Conservation (phyloP, 257 asterid genomes). For the Jacaranda copaia region DNA sequence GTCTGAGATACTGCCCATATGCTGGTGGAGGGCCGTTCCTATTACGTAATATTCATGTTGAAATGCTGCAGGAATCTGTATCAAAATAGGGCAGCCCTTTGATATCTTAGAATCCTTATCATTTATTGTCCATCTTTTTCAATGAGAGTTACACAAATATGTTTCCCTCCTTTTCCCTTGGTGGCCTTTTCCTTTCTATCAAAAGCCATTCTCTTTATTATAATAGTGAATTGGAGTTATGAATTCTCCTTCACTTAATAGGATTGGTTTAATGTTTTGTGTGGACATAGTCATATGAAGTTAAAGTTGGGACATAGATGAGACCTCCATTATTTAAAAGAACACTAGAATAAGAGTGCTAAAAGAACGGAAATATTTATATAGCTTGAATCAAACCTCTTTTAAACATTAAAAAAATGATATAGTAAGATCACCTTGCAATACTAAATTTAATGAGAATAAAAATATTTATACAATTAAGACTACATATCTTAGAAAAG, state of each 20-base stretch:
- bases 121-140: constrained; percentile 26
- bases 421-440: background rate
- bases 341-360: background rate
- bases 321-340: background rate
- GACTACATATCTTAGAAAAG: too few species aligned
- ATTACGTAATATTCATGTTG: constrained; percentile 38
- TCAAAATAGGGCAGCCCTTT: constrained; percentile 33
- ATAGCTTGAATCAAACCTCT: background rate
- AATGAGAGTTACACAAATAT: constrained; percentile 14
- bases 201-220: background rate
- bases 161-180: background rate
- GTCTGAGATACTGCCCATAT: constrained; percentile 39
- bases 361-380: background rate
- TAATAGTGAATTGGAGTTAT: background rate
- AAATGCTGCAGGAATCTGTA: constrained; percentile 45
- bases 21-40: constrained; percentile 47
- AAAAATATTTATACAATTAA: too few species aligned
- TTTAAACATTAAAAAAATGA: constrained; percentile 3
- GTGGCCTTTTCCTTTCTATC: background rate
- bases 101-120: constrained; percentile 56
- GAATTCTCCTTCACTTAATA: background rate
- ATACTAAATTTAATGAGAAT: too few species aligned
- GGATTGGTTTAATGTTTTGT: background rate
- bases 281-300: background rate
- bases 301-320: background rate